Conservation (phyloP, 2,329 filamentous ascomycete genomes). For the Neofusicoccum sp. region DNA sequence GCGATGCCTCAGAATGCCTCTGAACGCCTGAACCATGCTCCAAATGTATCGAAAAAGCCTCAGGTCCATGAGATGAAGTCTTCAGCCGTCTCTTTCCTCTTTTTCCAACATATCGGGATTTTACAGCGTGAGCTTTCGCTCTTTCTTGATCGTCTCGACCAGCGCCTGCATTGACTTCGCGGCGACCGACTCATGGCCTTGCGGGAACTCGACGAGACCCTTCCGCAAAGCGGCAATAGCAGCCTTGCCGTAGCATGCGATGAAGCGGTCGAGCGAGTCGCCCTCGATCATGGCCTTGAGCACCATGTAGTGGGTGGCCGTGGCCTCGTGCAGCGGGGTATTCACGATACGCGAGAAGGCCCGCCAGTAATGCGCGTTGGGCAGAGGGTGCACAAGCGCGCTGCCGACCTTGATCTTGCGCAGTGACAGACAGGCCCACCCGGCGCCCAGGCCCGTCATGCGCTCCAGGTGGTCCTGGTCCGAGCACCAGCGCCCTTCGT, state of each 20-base stretch:
- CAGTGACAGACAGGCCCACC: constrained; percentile 80
- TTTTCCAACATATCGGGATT: background rate
- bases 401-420: constrained; percentile 67
- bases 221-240: constrained; percentile 66
- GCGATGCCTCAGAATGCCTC: constrained; percentile 9
- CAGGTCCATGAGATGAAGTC: background rate
- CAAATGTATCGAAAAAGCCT: background rate
- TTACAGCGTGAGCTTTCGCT: constrained; percentile 7
- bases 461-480: constrained; percentile 77
- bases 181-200: constrained; percentile 12
- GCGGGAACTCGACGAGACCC: constrained; percentile 19
- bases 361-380: constrained; percentile 82
- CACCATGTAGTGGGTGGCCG: constrained; percentile 51
- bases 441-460: constrained; percentile 81
- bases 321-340: constrained; percentile 60
- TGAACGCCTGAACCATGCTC: background rate
- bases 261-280: constrained; percentile 72
- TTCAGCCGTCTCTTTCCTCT: background rate
- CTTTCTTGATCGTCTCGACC: constrained; percentile 6
- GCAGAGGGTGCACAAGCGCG: constrained; percentile 50
- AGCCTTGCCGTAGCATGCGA: constrained; percentile 78
- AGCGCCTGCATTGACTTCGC: constrained; percentile 4
- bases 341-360: constrained; percentile 76
- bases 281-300: constrained; percentile 56
- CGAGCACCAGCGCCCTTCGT: constrained; percentile 55